Percentiles rank a stretch among this genome's conserved stretches.
Conservation (phyloP, 345 rosid genomes). For the Laguncularia racemosa region DNA sequence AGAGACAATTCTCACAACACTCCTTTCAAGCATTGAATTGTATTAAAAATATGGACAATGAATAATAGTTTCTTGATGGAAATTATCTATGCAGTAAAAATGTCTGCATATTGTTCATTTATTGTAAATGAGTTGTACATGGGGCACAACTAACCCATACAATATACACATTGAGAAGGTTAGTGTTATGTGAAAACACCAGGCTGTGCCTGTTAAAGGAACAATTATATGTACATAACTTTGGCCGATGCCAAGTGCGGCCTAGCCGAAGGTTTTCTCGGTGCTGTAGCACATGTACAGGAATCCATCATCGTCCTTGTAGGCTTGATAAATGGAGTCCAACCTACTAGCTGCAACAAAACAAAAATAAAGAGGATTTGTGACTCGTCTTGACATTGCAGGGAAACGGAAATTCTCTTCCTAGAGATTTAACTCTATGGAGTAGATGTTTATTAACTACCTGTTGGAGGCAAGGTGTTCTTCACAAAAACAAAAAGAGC, state of each 20-base stretch:
- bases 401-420: neutral
- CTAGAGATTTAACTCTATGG: too few relatives aligned
- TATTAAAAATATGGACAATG: too few relatives aligned
- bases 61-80: too few relatives aligned
- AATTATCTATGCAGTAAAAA: too few relatives aligned
- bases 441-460: constrained; percentile 19
- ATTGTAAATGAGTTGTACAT: too few relatives aligned
- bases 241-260: neutral
- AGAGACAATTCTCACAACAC: too few relatives aligned
- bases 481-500: constrained; percentile 78
- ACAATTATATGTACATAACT: neutral
- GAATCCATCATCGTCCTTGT: constrained; percentile 87
- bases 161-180: neutral
- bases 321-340: constrained; percentile 67
- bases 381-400: neutral
- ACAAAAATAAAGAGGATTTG: neutral
- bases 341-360: constrained; percentile 46
- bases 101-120: too few relatives aligned
- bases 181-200: neutral
- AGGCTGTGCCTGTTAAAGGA: constrained; percentile 3
- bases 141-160: too few relatives aligned
- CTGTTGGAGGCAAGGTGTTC: constrained; percentile 75
- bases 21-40: too few relatives aligned
- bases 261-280: constrained; percentile 66
- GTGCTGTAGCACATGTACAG: constrained; percentile 88